Base-by-base conservation (phyloP, 129 eudicot species). In the Ambrosia artemisiifolia region DNA sequence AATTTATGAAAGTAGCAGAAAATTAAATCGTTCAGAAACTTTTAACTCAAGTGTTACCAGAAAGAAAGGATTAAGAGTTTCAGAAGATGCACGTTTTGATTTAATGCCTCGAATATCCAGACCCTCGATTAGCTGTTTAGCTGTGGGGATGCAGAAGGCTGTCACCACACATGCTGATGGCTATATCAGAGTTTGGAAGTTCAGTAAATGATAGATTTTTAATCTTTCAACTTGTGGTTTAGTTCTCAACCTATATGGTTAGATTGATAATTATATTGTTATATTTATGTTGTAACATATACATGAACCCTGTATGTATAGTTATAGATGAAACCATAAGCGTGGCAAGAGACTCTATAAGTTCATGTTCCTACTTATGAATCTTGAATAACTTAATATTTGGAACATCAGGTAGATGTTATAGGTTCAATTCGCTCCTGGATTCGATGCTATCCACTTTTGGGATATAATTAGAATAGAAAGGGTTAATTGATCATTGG, bases 91-190 rank as follows among this genome's bases (percentile, higher is more conserved):
- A 10, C 85, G 83, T 16, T 46, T 88, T 1, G 94, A 86, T 63
- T 76, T 82, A 19, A 75, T 86, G 86, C 96, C 91, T 2, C 78
- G 65, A 46, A 60, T 73, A 67, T 81, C 78, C 2, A 77, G 91
- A 53, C 98, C 94, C 28, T 86, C 91, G 0, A 89, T 92, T 53
- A 89, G 75, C 34, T 83, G 85, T 49, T 75, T 92, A 74, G 95
- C 88, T 18, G 95, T 92, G 11, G 98, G 98, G 64, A 89, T 89
- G 88, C 83, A 85, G 79, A 92, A 92, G 76, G 85, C 89, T 82
- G 95, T 89, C 57, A 92, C 95, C 17, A 73, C 83, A n/a, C 86
- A 92, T 65, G 57, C 70, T 33, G 96, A 85, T 49, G 86, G 75
- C 18, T 80, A 77, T 63, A 71, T 92, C 56, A 85, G 95, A 78